Evolutionary conservation across 257 asterid genomes (phyloP).

Genomic region (Capsicum chinense): DNA sequence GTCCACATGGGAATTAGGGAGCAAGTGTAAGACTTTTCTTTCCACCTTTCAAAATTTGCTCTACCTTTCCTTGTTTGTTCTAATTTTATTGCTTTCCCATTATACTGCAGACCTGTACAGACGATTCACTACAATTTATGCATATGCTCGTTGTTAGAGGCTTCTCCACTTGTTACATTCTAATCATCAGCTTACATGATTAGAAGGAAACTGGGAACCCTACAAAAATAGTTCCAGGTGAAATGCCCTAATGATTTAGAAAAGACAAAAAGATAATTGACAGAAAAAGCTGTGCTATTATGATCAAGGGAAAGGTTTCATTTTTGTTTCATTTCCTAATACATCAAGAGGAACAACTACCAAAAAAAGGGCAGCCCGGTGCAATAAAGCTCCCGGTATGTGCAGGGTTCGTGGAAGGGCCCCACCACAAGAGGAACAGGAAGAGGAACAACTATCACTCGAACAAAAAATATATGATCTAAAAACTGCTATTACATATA

Average conservation of each 20-base stretch:
- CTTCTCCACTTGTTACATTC: constrained; percentile 22
- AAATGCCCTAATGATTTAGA: constrained; percentile 1
- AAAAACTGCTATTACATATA: background rate
- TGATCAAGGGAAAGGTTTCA: constrained; percentile 19
- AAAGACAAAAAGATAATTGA: background rate
- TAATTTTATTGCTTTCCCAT: background rate
- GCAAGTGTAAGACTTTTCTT: background rate
- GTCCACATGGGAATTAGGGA: background rate
- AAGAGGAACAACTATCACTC: background rate
- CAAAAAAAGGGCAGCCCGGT: too few species aligned
- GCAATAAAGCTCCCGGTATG: too few species aligned
- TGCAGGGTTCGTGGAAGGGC: too few species aligned
- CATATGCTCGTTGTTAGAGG: background rate
- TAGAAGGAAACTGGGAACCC: background rate
- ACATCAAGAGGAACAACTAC: background rate
- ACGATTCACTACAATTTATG: background rate
- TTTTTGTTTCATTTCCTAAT: background rate
- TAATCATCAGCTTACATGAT: background rate
- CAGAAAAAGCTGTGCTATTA: background rate
- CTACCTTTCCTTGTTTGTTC: constrained; percentile 19
- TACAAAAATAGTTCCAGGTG: background rate
- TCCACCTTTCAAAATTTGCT: background rate
- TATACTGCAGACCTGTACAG: background rate
- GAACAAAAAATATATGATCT: background rate
- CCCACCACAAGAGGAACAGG: too few species aligned